Evolutionary conservation across 331 rosid species (phyloP).

Genomic region (Cydonia oblonga): DNA sequence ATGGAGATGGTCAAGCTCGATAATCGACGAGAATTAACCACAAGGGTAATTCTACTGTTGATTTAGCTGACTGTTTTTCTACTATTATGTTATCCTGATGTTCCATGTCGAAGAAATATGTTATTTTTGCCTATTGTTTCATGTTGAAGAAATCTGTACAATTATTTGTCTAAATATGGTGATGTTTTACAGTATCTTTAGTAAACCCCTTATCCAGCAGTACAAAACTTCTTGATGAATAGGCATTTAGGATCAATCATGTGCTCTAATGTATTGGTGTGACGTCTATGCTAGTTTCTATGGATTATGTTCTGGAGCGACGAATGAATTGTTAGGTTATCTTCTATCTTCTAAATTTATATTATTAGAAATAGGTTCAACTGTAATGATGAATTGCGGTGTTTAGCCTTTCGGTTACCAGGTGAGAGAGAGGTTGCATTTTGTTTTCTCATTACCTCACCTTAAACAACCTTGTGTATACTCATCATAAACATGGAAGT

Average conservation of each 20-base stretch:
- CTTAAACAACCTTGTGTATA: background rate
- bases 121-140: background rate
- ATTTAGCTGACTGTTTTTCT: slow-evolving; percentile 18
- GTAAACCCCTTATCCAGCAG: background rate
- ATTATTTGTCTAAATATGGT: background rate
- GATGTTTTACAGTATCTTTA: background rate
- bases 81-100: background rate
- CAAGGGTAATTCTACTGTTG: slow-evolving; percentile 51
- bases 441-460: background rate
- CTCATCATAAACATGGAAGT: background rate
- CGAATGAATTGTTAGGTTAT: background rate
- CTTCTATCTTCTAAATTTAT: background rate
- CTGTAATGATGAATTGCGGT: background rate
- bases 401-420: background rate
- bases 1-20: slow-evolving; percentile 78
- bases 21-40: slow-evolving; percentile 57
- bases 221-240: background rate
- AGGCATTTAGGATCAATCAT: background rate
- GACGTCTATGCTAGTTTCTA: background rate
- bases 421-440: background rate
- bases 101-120: background rate
- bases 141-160: background rate
- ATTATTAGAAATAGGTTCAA: background rate
- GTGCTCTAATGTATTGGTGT: background rate
- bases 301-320: background rate